Conservation (phyloP, 345 rosid genomes). For the Acer campestre region DNA sequence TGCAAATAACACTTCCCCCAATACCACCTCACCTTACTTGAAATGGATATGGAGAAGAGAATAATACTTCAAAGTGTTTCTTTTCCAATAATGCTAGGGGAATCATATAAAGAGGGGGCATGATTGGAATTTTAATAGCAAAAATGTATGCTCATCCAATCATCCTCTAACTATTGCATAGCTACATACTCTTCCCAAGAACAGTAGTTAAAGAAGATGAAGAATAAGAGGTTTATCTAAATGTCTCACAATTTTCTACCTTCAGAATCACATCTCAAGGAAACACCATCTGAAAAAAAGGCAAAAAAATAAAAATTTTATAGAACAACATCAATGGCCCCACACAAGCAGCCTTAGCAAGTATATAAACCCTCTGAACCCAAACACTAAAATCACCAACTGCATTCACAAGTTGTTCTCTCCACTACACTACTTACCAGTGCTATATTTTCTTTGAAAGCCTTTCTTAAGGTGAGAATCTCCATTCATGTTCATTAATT, state of each 20-base stretch:
- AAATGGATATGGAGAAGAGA: conserved; percentile 37
- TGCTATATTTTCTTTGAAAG: conserved; percentile 1
- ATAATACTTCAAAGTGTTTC: conserved; percentile 40
- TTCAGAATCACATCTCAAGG: conserved; percentile 33
- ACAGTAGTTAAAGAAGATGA: conserved; percentile 22
- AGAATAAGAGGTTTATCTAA: conserved; percentile 29
- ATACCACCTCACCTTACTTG: conserved; percentile 27
- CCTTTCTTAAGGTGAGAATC: conserved; percentile 20
- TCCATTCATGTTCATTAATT: background rate
- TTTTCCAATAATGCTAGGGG: conserved; percentile 54
- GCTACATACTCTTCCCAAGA: conserved; percentile 22
- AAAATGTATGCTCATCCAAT: conserved; percentile 30
- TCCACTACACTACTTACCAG: background rate
- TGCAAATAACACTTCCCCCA: conserved; percentile 45
- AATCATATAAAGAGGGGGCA: conserved; percentile 45
- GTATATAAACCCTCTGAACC: conserved; percentile 42
- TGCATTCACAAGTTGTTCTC: conserved; percentile 11
- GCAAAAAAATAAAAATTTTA: background rate
- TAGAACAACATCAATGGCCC: conserved; percentile 23
- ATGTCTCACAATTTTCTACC: conserved; percentile 25
- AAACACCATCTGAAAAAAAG: conserved; percentile 18
- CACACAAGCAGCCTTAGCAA: conserved; percentile 22
- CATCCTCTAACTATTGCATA: background rate
- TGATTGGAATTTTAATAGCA: conserved; percentile 23
- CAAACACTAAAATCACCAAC: conserved; percentile 35